Conservation (phyloP, 306 rosid genomes). For the Quercus gilva region DNA sequence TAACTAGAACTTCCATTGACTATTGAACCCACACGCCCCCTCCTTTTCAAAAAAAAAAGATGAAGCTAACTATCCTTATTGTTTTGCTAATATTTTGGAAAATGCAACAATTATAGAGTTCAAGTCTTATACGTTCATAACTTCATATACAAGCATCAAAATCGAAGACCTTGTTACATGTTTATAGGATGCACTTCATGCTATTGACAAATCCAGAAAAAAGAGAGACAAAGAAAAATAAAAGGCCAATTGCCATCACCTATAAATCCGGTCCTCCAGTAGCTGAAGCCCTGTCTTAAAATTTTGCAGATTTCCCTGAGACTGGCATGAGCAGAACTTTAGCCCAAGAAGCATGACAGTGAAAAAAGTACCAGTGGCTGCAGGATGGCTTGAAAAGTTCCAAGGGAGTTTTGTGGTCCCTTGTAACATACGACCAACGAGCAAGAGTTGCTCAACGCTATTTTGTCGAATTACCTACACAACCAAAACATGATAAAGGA, state of each 20-base stretch:
- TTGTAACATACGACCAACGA: constrained; percentile 90
- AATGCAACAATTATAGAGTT: background rate
- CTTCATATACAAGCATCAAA: background rate
- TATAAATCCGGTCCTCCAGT: constrained; percentile 85
- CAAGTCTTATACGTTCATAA: too few relatives aligned
- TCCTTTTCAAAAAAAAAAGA: background rate
- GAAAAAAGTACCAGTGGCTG: constrained; percentile 93
- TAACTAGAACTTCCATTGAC: background rate
- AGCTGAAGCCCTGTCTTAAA: constrained; percentile 88
- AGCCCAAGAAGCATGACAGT: constrained; percentile 97
- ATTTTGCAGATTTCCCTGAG: constrained; percentile 78
- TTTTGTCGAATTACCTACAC: constrained; percentile 86
- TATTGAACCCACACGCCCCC: too few relatives aligned
- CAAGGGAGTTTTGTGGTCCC: constrained; percentile 89
- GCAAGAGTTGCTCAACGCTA: constrained; percentile 97
- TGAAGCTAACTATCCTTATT: background rate
- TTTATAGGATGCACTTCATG: background rate
- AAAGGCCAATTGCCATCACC: constrained; percentile 45
- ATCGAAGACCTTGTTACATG: background rate
- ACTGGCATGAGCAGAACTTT: constrained; percentile 93
- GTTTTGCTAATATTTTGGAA: background rate
- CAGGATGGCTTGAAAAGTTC: constrained; percentile 94
- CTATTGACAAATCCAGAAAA: background rate
- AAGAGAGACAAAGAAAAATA: constrained; percentile 6
- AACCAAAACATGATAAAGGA: constrained; percentile 25